Evolutionary conservation across 306 rosid genomes (phyloP), one percentile per base, ranked within the genome.

Genomic region (Benincasa hispida): DNA sequence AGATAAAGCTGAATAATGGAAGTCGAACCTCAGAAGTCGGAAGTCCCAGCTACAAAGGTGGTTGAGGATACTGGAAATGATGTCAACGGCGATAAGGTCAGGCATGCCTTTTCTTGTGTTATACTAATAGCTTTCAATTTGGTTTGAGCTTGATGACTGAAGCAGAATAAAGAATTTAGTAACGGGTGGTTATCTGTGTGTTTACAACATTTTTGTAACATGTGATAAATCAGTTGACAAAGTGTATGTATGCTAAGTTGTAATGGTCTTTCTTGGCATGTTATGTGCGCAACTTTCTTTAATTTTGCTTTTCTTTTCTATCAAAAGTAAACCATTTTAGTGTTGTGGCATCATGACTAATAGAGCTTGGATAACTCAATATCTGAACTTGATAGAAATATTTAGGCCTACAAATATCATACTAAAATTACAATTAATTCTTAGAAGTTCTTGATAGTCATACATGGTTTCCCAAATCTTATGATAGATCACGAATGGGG

Each of bases 401-500:
- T 17, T 25, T 14, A 27, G 24, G 41, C 10, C 56, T 18, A 27
- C 76, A 27, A 6, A 25, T 72, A 9, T 53, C 37, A 27, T 45
- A 17, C 14, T 8, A 30, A 15, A 72, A 8, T 47, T 25, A 5
- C 42, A 48, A 9, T 27, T 27, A 27, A 72, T 50, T 28, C 28
- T 72, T 50, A 27, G 72, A 67, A 67, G 60, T 72, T 53, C 59
- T 47, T 72, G 75, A 48, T 72, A 47, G 59, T 27, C 25, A 25
- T 47, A 8, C 34, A 53, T 25, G 45, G 60, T 72, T 72, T 72
- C 27, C 8, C 60, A 72, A 45, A 72, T 72, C 28, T 50, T 30
- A n/a, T 72, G 14, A 63, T 86, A 92, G 99, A 84, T 51, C 62
- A 39, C 82, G 72, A 89, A 89, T 66, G 92, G 89, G 42, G 89